Conservation (phyloP, 225 moss, liverwort and hornwort genomes). For the Bryum argenteum region DNA sequence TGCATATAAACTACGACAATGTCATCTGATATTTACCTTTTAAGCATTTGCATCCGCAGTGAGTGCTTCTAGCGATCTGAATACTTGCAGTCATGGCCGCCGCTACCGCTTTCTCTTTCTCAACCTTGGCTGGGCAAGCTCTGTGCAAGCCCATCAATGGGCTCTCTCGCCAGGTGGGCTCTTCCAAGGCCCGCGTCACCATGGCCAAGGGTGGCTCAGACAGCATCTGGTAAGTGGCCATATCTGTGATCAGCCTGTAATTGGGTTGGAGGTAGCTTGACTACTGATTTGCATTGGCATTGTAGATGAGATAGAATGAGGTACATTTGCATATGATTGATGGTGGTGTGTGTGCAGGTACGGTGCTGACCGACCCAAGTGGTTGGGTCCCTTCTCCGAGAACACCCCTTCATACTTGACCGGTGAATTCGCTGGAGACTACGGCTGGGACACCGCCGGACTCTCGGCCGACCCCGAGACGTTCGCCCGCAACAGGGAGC, state of each 20-base stretch:
- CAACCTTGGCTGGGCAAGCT: slow-evolving; percentile 17
- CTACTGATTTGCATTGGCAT: no score
- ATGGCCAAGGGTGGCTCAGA: slow-evolving; percentile 1
- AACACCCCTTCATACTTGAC: slow-evolving; percentile 35
- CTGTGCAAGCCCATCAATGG: slow-evolving; percentile 17
- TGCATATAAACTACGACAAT: no score
- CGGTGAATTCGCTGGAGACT: slow-evolving; percentile 65
- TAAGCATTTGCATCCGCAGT: no score
- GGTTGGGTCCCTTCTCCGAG: slow-evolving; percentile 60
- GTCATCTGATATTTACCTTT: no score
- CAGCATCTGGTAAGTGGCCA: slow-evolving; percentile 22
- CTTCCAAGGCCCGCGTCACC: slow-evolving; percentile 18
- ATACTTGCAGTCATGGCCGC: background rate
- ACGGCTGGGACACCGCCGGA: slow-evolving; percentile 35
- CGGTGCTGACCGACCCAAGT: slow-evolving; percentile 54
- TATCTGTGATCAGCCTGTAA: background rate
- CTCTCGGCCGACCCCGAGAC: slow-evolving; percentile 21
- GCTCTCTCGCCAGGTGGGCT: slow-evolving; percentile 1
- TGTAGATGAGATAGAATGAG: slow-evolving; percentile 25
- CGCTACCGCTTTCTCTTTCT: slow-evolving; percentile 7
- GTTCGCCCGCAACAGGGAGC: slow-evolving; percentile 16
- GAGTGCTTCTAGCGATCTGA: no score
- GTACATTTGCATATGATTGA: background rate
- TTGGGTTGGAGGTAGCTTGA: background rate
- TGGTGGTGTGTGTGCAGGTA: slow-evolving; percentile 14